Evolutionary conservation across 345 rosid species (phyloP).

Genomic region (Euphorbia lathyris): DNA sequence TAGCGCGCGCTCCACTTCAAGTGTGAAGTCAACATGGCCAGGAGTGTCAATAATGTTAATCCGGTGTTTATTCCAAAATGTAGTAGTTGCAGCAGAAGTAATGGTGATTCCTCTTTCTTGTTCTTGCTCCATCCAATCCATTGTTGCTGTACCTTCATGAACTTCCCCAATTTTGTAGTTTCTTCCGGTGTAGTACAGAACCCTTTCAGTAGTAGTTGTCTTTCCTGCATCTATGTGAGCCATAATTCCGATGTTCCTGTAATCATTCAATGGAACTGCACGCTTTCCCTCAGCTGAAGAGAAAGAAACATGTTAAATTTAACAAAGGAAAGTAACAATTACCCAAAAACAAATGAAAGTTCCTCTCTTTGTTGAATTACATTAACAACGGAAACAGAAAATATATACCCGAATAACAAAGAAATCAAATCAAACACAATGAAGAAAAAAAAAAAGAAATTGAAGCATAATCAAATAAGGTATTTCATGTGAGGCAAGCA

Average conservation of each 20-base stretch:
- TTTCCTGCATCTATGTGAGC: constrained; percentile 99
- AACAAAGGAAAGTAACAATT: constrained; percentile 6
- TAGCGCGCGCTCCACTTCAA: constrained; percentile 95
- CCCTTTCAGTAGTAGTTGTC: constrained; percentile 87
- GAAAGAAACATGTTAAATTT: constrained; percentile 11
- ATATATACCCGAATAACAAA: not conserved
- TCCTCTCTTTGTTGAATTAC: not conserved
- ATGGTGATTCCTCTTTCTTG: constrained; percentile 99
- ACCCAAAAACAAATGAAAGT: not conserved
- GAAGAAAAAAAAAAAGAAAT: not conserved
- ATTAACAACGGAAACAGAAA: not conserved
- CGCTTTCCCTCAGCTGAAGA: constrained; percentile 56
- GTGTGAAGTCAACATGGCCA: constrained; percentile 94
- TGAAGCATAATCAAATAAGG: not conserved
- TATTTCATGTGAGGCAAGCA: not conserved
- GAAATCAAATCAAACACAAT: not conserved
- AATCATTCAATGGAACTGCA: constrained; percentile 66
- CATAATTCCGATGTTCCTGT: constrained; percentile 94
- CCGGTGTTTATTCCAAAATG: constrained; percentile 85
- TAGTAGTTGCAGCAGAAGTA: constrained; percentile 94
- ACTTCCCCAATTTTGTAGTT: constrained; percentile 98
- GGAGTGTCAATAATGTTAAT: constrained; percentile 97
- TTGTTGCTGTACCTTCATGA: constrained; percentile 96
- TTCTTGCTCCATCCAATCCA: constrained; percentile 99
- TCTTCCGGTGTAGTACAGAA: constrained; percentile 86